Evolutionary conservation across 495 filamentous ascomycete species (phyloP).

Genomic region (Glutinoglossum americanum): DNA sequence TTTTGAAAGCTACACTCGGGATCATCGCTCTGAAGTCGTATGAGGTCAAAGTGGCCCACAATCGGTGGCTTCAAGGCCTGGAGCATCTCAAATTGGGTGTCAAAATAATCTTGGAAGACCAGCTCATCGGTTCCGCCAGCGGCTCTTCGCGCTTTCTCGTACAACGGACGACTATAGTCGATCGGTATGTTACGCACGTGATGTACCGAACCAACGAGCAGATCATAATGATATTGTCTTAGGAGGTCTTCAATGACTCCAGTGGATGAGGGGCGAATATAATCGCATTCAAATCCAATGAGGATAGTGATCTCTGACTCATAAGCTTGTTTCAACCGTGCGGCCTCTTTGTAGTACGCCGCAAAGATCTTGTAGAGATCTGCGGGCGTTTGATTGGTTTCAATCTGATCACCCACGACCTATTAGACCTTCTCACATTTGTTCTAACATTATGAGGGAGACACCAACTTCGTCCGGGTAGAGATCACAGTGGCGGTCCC

Average conservation of each 20-base stretch:
- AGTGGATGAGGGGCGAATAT: conserved; percentile 50
- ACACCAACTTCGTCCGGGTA: conserved; percentile 74
- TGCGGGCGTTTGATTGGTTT: conserved; percentile 11
- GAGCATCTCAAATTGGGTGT: conserved; percentile 69
- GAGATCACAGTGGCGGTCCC: conserved; percentile 45
- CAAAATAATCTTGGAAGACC: conserved; percentile 66
- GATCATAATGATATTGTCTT: conserved; percentile 43
- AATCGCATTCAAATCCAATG: conserved; percentile 84
- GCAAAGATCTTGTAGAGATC: conserved; percentile 35
- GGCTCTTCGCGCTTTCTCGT: conserved; percentile 33
- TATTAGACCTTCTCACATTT: not conserved
- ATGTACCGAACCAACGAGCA: conserved; percentile 81
- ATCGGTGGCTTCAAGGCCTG: conserved; percentile 47
- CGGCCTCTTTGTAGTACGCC: conserved; percentile 48
- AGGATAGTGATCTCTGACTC: conserved; percentile 50
- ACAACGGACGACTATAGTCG: conserved; percentile 55
- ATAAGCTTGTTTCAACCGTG: conserved; percentile 48
- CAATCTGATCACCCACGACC: conserved; percentile 15
- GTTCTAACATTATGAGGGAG: not conserved
- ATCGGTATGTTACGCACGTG: conserved; percentile 74
- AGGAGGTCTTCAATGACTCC: conserved; percentile 35
- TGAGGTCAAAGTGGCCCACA: conserved; percentile 86
- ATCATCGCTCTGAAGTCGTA: conserved; percentile 54
- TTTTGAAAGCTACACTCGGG: conserved; percentile 32
- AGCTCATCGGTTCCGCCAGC: conserved; percentile 44